A percentile compares a stretch with the other conserved stretches of the same genome.
Conservation (phyloP, 805 yeast species). For the Yueomyces sp. region DNA sequence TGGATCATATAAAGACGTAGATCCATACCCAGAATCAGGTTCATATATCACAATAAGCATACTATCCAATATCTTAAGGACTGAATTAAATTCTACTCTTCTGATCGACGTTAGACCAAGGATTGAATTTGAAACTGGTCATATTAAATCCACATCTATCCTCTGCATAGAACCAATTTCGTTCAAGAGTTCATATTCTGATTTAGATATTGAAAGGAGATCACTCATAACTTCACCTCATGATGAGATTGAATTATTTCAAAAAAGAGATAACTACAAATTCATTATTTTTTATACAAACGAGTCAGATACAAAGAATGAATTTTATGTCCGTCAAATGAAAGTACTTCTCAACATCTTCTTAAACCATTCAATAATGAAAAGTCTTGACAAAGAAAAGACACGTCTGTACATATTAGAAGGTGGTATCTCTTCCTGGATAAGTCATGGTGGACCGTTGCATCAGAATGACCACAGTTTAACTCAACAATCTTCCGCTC, state of each 20-base stretch:
- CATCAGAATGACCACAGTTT: background rate
- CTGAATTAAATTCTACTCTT: conserved; percentile 24
- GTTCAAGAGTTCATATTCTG: conserved; percentile 36
- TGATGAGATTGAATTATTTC: conserved; percentile 41
- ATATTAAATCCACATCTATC: conserved; percentile 44
- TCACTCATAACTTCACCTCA: conserved; percentile 45
- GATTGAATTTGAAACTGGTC: conserved; percentile 45
- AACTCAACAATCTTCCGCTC: background rate
- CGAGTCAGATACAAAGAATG: background rate
- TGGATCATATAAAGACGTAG: background rate
- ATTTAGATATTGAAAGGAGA: conserved; percentile 51
- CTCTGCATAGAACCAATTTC: conserved; percentile 69
- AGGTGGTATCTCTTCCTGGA: conserved; percentile 18
- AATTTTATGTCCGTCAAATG: conserved; percentile 10
- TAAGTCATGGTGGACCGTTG: conserved; percentile 3
- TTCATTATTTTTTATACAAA: conserved; percentile 44
- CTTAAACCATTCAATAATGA: conserved; percentile 16
- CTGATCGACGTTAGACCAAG: conserved; percentile 61
- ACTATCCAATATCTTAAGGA: conserved; percentile 7
- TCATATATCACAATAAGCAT: conserved; percentile 4
- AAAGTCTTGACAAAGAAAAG: conserved; percentile 9
- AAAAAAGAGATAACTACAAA: conserved; percentile 40
- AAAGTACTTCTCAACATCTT: conserved; percentile 12
- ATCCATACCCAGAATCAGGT: conserved; percentile 3
- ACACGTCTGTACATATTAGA: conserved; percentile 10